Conservation (phyloP, 768 basidiomycete species). For the Mycena chlorophos region DNA sequence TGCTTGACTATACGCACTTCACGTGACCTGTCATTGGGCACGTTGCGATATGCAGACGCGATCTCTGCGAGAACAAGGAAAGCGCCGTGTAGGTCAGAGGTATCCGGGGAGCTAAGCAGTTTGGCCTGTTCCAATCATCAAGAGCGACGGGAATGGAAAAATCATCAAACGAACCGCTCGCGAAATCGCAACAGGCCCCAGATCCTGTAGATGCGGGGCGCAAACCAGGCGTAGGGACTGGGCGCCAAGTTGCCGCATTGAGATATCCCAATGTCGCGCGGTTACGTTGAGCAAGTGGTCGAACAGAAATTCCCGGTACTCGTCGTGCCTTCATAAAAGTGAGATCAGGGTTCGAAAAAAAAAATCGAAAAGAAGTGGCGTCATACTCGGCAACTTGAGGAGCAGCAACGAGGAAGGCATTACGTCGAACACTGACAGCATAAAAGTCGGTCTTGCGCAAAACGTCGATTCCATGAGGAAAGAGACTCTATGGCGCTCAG, state of each 20-base stretch:
- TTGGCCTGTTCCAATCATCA: conserved; percentile 41
- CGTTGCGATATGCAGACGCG: conserved; percentile 54
- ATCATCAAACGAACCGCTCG: conserved; percentile 51
- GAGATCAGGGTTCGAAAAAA: conserved; percentile 2
- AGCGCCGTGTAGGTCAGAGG: conserved; percentile 76
- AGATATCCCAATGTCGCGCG: conserved; percentile 85
- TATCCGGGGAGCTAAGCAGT: conserved; percentile 64
- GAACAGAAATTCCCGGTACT: conserved; percentile 70
- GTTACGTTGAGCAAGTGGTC: conserved; percentile 74
- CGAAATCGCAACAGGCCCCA: conserved; percentile 50
- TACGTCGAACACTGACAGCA: conserved; percentile 81
- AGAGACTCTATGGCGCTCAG: conserved; percentile 56
- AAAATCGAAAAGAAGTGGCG: conserved; percentile 8
- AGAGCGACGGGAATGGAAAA: not conserved
- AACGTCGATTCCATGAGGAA: conserved; percentile 93
- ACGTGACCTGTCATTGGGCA: conserved; percentile 35
- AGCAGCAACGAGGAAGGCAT: conserved; percentile 83
- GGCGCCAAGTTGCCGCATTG: conserved; percentile 77
- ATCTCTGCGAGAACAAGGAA: conserved; percentile 76
- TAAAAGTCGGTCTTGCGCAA: conserved; percentile 93
- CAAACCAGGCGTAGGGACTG: conserved; percentile 73
- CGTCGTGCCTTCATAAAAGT: conserved; percentile 56
- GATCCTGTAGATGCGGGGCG: conserved; percentile 50
- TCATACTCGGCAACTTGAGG: conserved; percentile 85
- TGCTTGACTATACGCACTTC: conserved; percentile 40